Conservation (phyloP, 352 stramenopile species). For the Aphanomyces astaci region DNA sequence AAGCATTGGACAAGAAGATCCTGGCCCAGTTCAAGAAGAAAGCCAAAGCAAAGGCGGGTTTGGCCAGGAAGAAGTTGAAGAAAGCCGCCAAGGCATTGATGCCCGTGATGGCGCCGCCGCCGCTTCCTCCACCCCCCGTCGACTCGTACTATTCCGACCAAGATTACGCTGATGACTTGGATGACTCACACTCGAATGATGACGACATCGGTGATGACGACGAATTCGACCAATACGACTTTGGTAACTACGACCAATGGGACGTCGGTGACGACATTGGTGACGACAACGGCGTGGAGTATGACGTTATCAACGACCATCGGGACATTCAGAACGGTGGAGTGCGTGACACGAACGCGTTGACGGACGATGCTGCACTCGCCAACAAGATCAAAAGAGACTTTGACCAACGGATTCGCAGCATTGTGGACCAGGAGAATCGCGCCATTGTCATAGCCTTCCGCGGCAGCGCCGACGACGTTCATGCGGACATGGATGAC, state of each 20-base stretch:
- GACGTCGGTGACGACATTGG: background rate
- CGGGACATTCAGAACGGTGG: background rate
- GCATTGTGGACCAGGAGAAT: background rate
- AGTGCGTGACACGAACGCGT: background rate
- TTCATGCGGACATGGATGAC: background rate
- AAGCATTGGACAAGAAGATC: background rate
- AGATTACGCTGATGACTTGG: background rate
- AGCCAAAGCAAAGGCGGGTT: background rate
- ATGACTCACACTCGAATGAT: background rate
- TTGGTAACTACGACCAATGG: background rate
- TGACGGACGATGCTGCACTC: background rate
- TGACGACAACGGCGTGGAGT: background rate
- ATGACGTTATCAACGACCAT: background rate
- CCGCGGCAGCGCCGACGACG: background rate
- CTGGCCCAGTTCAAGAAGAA: background rate
- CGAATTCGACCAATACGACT: background rate
- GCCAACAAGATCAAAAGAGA: background rate
- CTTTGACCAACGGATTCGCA: background rate
- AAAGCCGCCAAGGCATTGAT: background rate
- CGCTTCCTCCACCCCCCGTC: too few relatives aligned
- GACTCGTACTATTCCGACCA: background rate
- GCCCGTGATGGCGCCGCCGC: too few relatives aligned
- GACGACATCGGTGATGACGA: background rate
- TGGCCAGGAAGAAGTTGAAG: background rate
- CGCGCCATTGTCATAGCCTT: background rate